Conservation (phyloP, 805 yeast species). For the Teunomyces barrocoloradensis region DNA sequence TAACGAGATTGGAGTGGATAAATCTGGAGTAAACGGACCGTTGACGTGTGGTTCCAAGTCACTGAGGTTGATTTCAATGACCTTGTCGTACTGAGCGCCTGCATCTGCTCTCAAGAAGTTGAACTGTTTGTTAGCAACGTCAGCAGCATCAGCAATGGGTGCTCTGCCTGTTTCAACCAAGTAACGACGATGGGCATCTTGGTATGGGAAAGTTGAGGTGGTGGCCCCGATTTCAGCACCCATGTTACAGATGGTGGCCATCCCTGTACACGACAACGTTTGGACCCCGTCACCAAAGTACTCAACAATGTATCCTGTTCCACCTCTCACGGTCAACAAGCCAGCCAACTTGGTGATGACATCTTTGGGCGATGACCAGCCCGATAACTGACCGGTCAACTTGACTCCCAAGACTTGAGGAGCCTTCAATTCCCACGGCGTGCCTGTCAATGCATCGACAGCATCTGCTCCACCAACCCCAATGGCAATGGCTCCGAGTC, state of each 20-base stretch:
- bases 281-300: slow-evolving; percentile 95
- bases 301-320: slow-evolving; percentile 95
- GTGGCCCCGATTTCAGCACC: slow-evolving; percentile 99
- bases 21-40: slow-evolving; percentile 98
- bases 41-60: slow-evolving; percentile 93
- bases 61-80: slow-evolving; percentile 84
- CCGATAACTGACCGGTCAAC: slow-evolving; percentile 85
- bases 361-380: slow-evolving; percentile 98
- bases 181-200: slow-evolving; percentile 87
- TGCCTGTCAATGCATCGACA: slow-evolving; percentile 91
- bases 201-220: slow-evolving; percentile 95
- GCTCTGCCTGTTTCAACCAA: slow-evolving; percentile 83
- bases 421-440: slow-evolving; percentile 97
- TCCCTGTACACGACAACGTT: slow-evolving; percentile 93
- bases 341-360: slow-evolving; percentile 92
- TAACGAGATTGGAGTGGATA: slow-evolving; percentile 91
- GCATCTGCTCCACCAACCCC: slow-evolving; percentile 99
- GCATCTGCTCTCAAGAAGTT: slow-evolving; percentile 80
- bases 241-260: slow-evolving; percentile 99
- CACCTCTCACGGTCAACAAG: slow-evolving; percentile 93
- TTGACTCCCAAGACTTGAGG: slow-evolving; percentile 95
- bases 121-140: slow-evolving; percentile 55
- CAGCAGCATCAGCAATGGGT: slow-evolving; percentile 79
- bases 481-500: slow-evolving; percentile 96
- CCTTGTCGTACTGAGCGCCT: slow-evolving; percentile 91